Conservation (phyloP, 352 stramenopile genomes). For the Globisporangium acanthophoron region DNA sequence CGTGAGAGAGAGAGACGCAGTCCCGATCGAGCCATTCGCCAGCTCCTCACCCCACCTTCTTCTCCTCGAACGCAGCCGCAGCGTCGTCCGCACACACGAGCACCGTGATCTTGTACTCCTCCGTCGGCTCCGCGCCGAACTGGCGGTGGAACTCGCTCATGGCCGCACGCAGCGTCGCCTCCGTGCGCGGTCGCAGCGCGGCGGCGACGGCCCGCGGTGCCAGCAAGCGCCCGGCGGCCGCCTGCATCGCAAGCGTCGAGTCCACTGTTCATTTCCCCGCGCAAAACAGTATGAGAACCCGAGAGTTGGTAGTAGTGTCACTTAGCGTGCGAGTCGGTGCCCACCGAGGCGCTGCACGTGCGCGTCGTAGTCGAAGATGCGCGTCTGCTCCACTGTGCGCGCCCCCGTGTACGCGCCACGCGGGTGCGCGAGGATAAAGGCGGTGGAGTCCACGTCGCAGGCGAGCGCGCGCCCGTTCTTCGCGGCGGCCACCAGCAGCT, state of each 20-base stretch:
- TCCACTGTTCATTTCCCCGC: constrained; percentile 32
- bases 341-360: constrained; percentile 73
- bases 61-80: not conserved
- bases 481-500: constrained; percentile 38
- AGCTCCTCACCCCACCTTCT: not conserved
- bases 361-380: constrained; percentile 76
- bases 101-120: constrained; percentile 85
- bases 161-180: constrained; percentile 59
- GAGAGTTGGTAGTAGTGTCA: too few species aligned
- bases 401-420: constrained; percentile 70
- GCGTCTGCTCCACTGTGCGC: constrained; percentile 64
- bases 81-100: constrained; percentile 45
- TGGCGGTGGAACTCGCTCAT: constrained; percentile 55
- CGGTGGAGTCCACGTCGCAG: constrained; percentile 56
- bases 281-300: too few species aligned
- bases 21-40: too few species aligned
- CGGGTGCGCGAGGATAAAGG: constrained; percentile 56
- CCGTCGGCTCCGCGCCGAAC: constrained; percentile 29
- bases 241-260: constrained; percentile 61
- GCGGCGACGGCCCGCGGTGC: constrained; percentile 27
- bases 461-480: constrained; percentile 70
- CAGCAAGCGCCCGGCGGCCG: constrained; percentile 6
- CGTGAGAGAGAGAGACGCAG: too few species aligned
- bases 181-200: constrained; percentile 43
- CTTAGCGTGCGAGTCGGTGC: not conserved